Base-by-base conservation (phyloP, 73 alveolate genomes). In the Breviolum minutum region DNA sequence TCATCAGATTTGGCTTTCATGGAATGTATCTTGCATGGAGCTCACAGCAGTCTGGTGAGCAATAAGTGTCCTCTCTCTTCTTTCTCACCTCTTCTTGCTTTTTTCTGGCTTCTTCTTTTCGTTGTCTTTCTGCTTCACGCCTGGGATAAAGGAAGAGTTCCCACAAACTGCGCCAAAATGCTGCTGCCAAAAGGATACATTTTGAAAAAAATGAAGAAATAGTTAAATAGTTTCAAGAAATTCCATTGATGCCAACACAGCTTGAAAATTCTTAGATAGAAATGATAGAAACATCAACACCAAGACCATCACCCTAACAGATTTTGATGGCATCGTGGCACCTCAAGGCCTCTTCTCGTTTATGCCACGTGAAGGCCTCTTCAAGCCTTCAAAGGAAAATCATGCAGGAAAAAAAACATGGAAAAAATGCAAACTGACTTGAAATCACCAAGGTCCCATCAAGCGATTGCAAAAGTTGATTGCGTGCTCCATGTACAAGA, bases 71-170 rank as follows among this genome's bases (percentile, higher is more conserved):
- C 97, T 91, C 97, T 62, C 70, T 40, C 77, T 91, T 91, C 66
- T 91, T 91, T 20, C 97, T 26, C n/a, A 91, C 8, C 77, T 91
- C 97, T 62, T 91, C 97, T 87, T 91, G 97, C 63, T 63, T 70
- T 87, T 91, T 91, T 17, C 97, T 29, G 9, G 62, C 48, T 79
- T 91, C 97, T 60, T 91, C 97, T 27, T 91, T 91, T 22, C 97
- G 87, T 82, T 91, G 70, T 63, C 97, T 40, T 62, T 91, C 97
- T 16, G 97, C 97, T 60, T 91, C 97, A 13, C 85, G 84, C 97
- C 97, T 91, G 60, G 54, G 54, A 40, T 40, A 40, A 40, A 40
- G 54, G 54, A 40, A 40, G 54, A 40, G 54, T 40, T 40, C 54
- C 54, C 54, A 40, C 54, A 40, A 40, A 40, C 54, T 40, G 54